These are phyloP conservation scores for Lactarius akahatsu DNA, from an alignment of 768 basidiomycete genomes.

Conservation along the genomic window DNA sequence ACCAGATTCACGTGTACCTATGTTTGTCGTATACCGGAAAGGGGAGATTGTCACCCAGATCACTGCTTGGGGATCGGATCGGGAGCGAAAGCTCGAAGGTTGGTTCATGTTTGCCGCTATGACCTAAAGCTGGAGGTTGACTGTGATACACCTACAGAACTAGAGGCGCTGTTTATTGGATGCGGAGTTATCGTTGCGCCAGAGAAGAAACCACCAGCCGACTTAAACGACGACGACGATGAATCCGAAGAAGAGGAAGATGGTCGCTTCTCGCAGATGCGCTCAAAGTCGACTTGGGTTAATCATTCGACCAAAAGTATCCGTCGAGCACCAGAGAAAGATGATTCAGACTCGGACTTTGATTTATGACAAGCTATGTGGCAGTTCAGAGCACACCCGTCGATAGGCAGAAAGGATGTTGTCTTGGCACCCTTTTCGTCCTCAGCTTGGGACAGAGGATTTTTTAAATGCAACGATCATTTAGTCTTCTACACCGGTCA, in stretches of 20 bases:
- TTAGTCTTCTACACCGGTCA: slow-evolving; percentile 19
- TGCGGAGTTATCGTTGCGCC: slow-evolving; percentile 63
- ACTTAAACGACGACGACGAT: slow-evolving; percentile 38
- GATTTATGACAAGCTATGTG: slow-evolving; percentile 41
- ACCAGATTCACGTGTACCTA: slow-evolving; percentile 87
- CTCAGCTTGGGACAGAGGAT: not conserved
- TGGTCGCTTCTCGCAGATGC: slow-evolving; percentile 53
- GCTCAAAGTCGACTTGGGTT: slow-evolving; percentile 56
- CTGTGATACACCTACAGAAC: slow-evolving; percentile 43
- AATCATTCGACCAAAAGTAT: slow-evolving; percentile 59
- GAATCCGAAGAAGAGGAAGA: slow-evolving; percentile 50
- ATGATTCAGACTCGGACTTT: slow-evolving; percentile 76
- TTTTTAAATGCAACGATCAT: slow-evolving; percentile 1
- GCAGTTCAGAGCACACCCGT: not conserved
- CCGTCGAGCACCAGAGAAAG: slow-evolving; percentile 48
- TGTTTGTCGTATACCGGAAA: slow-evolving; percentile 87
- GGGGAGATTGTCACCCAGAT: slow-evolving; percentile 90
- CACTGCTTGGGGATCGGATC: slow-evolving; percentile 78
- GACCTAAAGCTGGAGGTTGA: slow-evolving; percentile 4
- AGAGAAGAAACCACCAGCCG: slow-evolving; percentile 42
- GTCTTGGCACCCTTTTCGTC: not conserved
- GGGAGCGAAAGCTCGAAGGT: slow-evolving; percentile 79
- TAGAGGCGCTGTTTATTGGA: slow-evolving; percentile 67
- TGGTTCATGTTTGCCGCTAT: slow-evolving; percentile 16
- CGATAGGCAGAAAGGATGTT: not conserved